Percentiles rank a stretch among this genome's conserved stretches.
Conservation (phyloP, 805 yeast species). For the Lachancea fermentati region DNA sequence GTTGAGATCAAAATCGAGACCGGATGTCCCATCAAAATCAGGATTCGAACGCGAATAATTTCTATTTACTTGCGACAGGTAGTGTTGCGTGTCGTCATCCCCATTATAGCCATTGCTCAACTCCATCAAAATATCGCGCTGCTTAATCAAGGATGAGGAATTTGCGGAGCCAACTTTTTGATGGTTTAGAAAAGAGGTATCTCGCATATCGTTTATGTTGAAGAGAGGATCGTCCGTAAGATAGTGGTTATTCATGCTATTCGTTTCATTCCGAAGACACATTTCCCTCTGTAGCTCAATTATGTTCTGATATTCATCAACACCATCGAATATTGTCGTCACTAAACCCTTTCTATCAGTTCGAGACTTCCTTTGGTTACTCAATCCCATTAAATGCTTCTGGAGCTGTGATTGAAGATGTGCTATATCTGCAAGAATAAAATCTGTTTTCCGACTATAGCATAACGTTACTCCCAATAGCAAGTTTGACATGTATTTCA, state of each 20-base stretch:
- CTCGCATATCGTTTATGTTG: constrained; percentile 20
- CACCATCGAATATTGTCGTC: constrained; percentile 10
- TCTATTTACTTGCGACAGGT: not conserved
- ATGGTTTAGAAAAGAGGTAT: constrained; percentile 6
- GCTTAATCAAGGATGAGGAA: constrained; percentile 4
- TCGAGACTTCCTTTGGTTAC: not conserved
- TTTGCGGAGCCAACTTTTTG: not conserved
- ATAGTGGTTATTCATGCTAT: constrained; percentile 3
- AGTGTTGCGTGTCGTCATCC: constrained; percentile 1
- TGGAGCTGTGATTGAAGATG: constrained; percentile 21
- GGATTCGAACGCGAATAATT: not conserved
- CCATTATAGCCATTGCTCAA: constrained; percentile 6
- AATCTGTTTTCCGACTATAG: constrained; percentile 29
- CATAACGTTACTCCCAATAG: constrained; percentile 31
- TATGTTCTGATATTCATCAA: constrained; percentile 8
- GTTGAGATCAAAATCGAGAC: constrained; percentile 27
- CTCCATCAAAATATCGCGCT: constrained; percentile 7
- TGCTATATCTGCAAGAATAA: constrained; percentile 26
- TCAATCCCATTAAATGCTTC: constrained; percentile 9
- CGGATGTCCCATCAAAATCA: constrained; percentile 3
- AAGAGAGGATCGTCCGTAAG: constrained; percentile 26
- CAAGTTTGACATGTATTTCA: constrained; percentile 27
- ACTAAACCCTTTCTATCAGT: not conserved
- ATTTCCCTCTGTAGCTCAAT: constrained; percentile 6
- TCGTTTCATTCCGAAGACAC: not conserved